A percentile compares a stretch with the other conserved stretches of the same genome.
Evolutionary conservation across 208 protist species (phyloP).

Genomic region (Crithidia expoeki): DNA sequence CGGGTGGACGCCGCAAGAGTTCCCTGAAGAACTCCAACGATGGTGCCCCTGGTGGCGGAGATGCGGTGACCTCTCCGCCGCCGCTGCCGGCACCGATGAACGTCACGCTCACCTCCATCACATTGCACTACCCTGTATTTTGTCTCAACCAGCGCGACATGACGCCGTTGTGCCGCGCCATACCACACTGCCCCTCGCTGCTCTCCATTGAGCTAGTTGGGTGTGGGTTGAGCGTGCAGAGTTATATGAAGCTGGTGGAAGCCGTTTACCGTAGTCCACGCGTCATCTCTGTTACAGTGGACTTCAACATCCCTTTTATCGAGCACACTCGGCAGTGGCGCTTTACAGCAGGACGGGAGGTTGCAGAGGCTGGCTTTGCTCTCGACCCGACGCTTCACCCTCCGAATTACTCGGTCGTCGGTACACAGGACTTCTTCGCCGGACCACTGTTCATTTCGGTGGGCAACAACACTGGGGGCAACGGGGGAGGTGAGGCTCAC

Average conservation of each 20-base stretch:
- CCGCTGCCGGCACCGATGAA: neutral
- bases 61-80: conserved; percentile 1
- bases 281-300: conserved; percentile 64
- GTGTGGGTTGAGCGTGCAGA: conserved; percentile 77
- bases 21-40: conserved; percentile 1
- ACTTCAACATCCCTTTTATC: conserved; percentile 69
- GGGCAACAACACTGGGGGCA: too few relatives aligned
- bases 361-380: conserved; percentile 20
- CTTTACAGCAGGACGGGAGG: neutral
- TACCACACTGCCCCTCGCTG: conserved; percentile 83
- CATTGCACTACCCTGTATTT: conserved; percentile 73
- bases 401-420: neutral
- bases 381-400: conserved; percentile 30
- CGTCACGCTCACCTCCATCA: conserved; percentile 60
- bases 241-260: conserved; percentile 86
- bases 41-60: neutral
- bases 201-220: conserved; percentile 79
- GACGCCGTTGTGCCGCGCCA: conserved; percentile 75
- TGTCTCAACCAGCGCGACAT: conserved; percentile 90
- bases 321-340: neutral
- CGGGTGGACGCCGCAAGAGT: conserved; percentile 23
- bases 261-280: conserved; percentile 76
- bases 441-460: neutral
- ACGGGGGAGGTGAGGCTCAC: neutral
- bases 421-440: neutral